Evolutionary conservation across 73 alveolate genomes (phyloP), one percentile per base, ranked within the genome.

Genomic region (Paramecium tetraurelia): DNA sequence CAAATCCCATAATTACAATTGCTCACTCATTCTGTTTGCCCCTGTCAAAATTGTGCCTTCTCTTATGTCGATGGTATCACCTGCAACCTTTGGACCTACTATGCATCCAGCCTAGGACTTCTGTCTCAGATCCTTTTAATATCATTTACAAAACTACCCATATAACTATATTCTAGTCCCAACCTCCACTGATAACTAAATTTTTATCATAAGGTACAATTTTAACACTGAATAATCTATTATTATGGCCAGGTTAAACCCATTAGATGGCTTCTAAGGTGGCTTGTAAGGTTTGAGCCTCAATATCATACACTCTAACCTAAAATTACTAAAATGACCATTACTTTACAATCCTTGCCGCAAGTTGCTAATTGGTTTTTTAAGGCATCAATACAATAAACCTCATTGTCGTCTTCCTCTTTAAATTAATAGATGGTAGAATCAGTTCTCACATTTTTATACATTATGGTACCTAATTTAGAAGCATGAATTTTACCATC

Each of bases 51-150:
- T 87, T 9, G 40, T 43, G 3, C 93, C 96, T 14, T 93, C 95
- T 69, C 77, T 86, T 41, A 93, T 75, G 86, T 96, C 98, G 8
- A 96, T 50, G 14, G 95, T 9, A 85, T 96, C 98, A 68, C 97
- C 98, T 68, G 96, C 95, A 16, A 96, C 94, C 59, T 96, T 93
- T n/a, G 97, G 97, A 7, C 98, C 98, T 53, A 87, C 89, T 53
- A 92, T 68, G 21, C 95, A 92, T 5, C 95, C 94, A 24, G 86
- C 93, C 11, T 92, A 44, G 14, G 44, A 59, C 22, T 89, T 85
- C 2, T 29, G 59, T 85, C 98, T 92, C 69, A 93, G 5, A 85
- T 96, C 98, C 84, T 63, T 31, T 40, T 27, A 12, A 63, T 63
- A 63, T 63, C 41, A 14, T 27, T 14, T 53, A 53, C 8, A 53